Base-by-base conservation (phyloP, 495 filamentous ascomycete genomes). In the Elaphomyces granulatus region DNA sequence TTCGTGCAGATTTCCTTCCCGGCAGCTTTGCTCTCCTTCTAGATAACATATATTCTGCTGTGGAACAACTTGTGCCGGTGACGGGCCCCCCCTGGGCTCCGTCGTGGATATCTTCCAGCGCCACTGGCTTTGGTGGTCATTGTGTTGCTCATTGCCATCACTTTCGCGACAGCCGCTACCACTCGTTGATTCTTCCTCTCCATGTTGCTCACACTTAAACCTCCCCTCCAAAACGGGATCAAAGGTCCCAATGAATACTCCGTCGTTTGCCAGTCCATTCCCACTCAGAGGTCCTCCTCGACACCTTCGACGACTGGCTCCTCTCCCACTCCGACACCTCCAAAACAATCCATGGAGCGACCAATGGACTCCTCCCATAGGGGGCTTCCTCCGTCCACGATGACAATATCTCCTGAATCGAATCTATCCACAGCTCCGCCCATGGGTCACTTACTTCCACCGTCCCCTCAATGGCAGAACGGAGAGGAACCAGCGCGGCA, bases 401-500 rank as follows among this genome's bases (percentile, higher is more conserved):
- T 65, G 44, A 50, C 55, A 28, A 48, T 63, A 23, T 50, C 56
- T 33, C 49, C 58, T 6, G 54, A 60, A 41, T 46, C 56, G 31
- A 48, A 45, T 23, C 53, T 56, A 38, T 41, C 57, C 37, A 61
- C 72, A 48, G 67, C 69, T 32, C 21, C 47, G 17, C 36, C 49
- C 8, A 49, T 56, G 36, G 44, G 48, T 19, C 51, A 55, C 38
- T 63, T 90, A 34, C 83, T 83, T 8, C 69, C 76, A 10, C 73
- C 85, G 10, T 81, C 86, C 8, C 57, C 70, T 32, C 72, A 74
- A 63, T 84, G 80, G 71, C 76, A 81, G 50, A 72, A 70, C 41
- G 71, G 77, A 23, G 86, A 94, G 45, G 80, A 88, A 23, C 72
- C 80, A 15, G 81, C 86, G 80, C 75, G 77, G 42, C 75, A 70